Conservation (phyloP, 768 basidiomycete species). For the Mycena rosella region DNA sequence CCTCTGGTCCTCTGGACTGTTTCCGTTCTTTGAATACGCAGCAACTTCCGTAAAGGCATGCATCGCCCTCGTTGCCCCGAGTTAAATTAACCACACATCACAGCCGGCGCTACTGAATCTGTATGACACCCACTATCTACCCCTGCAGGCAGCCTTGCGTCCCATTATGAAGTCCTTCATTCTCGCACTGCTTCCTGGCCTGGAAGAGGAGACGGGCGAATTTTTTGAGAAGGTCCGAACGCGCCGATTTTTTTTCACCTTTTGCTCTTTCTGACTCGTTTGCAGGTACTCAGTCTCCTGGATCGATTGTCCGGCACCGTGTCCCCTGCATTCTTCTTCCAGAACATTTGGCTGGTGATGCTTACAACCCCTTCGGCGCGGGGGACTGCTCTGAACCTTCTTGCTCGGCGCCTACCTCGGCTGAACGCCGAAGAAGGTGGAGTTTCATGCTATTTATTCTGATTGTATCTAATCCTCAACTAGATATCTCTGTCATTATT, state of each 20-base stretch:
- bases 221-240: constrained; percentile 88
- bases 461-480: background rate
- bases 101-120: constrained; percentile 90
- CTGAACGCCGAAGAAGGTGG: constrained; percentile 79
- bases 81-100: constrained; percentile 12
- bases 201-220: constrained; percentile 98
- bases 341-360: constrained; percentile 95
- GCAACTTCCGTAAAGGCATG: constrained; percentile 96
- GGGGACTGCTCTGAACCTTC: constrained; percentile 88
- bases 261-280: constrained; percentile 15
- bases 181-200: constrained; percentile 90
- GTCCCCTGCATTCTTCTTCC: constrained; percentile 91
- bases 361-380: constrained; percentile 89
- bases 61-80: background rate
- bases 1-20: constrained; percentile 95
- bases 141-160: constrained; percentile 82
- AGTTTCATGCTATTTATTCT: constrained; percentile 4
- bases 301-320: constrained; percentile 88
- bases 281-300: constrained; percentile 81
- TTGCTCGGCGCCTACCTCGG: constrained; percentile 83
- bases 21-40: constrained; percentile 99
- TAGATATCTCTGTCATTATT: constrained; percentile 78
- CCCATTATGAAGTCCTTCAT: constrained; percentile 96
- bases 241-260: constrained; percentile 18
- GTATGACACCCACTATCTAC: constrained; percentile 94